These are phyloP conservation scores for Alternaria longipes DNA, from an alignment of 2,329 filamentous ascomycete genomes.

Conservation along the genomic window DNA sequence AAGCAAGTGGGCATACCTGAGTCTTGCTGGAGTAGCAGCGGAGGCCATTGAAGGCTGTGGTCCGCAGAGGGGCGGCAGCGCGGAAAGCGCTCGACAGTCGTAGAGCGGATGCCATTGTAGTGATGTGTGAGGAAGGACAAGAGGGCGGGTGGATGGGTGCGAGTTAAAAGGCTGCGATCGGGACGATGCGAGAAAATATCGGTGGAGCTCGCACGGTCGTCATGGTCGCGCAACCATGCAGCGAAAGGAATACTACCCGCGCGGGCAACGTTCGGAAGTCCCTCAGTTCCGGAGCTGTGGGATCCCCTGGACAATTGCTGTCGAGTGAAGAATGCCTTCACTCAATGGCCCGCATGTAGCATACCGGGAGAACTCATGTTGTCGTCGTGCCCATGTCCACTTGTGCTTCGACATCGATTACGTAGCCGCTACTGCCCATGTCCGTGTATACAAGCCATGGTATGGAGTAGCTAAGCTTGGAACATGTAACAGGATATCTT, in stretches of 20 bases:
- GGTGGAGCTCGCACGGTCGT: slow-evolving; percentile 29
- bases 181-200: slow-evolving; percentile 39
- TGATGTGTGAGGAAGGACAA: slow-evolving; percentile 42
- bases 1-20: slow-evolving; percentile 67
- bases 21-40: slow-evolving; percentile 93
- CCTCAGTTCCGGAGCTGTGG: slow-evolving; percentile 13
- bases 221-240: slow-evolving; percentile 14
- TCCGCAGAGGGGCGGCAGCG: slow-evolving; percentile 71
- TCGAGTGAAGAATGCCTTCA: background rate
- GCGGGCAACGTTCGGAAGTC: slow-evolving; percentile 18
- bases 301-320: background rate
- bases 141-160: slow-evolving; percentile 45
- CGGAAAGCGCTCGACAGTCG: slow-evolving; percentile 85
- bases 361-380: background rate
- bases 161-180: slow-evolving; percentile 38
- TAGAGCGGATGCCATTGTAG: slow-evolving; percentile 82
- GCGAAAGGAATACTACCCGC: slow-evolving; percentile 11
- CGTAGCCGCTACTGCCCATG: slow-evolving; percentile 2
- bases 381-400: background rate
- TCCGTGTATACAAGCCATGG: background rate
- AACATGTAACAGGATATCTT: background rate
- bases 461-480: slow-evolving; percentile 5
- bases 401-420: background rate
- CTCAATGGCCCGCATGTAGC: background rate
- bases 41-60: slow-evolving; percentile 80